Evolutionary conservation across 1,284 basidiomycete species (phyloP).

Genomic region (Schizophyllum commune): DNA sequence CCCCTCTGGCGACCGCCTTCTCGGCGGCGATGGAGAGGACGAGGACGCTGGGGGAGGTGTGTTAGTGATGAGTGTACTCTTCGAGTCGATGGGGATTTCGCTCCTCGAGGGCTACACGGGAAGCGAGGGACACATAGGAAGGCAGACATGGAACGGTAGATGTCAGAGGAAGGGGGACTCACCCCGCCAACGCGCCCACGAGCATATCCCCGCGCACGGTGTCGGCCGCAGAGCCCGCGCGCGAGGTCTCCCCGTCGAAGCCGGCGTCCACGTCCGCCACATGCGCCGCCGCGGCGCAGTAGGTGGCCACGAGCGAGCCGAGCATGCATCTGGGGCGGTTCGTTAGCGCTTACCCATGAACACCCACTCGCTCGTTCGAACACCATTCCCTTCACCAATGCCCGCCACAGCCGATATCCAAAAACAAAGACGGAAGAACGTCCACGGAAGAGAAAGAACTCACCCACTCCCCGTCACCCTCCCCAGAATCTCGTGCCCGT

Average conservation of each 20-base stretch:
- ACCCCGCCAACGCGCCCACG: conserved; percentile 72
- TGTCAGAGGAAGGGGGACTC: too few relatives aligned
- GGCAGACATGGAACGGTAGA: too few relatives aligned
- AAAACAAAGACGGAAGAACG: neutral
- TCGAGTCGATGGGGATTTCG: too few relatives aligned
- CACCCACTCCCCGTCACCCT: conserved; percentile 76
- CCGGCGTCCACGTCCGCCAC: neutral
- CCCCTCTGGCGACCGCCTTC: conserved; percentile 57
- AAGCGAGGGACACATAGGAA: too few relatives aligned
- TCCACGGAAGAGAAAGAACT: neutral
- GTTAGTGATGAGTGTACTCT: neutral
- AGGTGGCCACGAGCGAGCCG: conserved; percentile 71
- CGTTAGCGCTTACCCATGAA: neutral
- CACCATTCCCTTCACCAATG: neutral
- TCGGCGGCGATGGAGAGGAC: conserved; percentile 83
- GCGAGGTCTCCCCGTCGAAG: conserved; percentile 28
- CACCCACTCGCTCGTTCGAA: neutral
- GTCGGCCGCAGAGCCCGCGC: conserved; percentile 34
- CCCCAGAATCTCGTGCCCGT: conserved; percentile 73
- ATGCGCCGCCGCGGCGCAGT: conserved; percentile 60
- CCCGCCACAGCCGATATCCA: neutral
- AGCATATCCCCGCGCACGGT: conserved; percentile 70
- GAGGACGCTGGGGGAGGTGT: conserved; percentile 48
- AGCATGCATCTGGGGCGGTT: conserved; percentile 59
- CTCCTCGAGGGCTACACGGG: too few relatives aligned